Evolutionary conservation across 2,329 filamentous ascomycete genomes (phyloP).

Genomic region (Botrytis medusae): DNA sequence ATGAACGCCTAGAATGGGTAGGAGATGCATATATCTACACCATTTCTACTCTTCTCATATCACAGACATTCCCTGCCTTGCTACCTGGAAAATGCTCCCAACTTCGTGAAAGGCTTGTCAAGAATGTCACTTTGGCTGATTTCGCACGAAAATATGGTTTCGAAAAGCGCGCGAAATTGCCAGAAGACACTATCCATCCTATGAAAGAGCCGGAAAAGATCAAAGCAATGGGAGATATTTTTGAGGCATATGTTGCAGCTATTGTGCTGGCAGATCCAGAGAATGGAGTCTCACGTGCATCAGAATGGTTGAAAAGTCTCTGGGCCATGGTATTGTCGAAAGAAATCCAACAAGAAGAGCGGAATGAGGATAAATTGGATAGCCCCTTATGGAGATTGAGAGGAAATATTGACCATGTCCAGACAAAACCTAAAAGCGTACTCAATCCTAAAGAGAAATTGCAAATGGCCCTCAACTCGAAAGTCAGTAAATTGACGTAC

Average conservation of each 20-base stretch:
- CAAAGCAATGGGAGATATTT: constrained; percentile 82
- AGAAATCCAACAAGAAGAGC: constrained; percentile 49
- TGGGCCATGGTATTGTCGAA: constrained; percentile 67
- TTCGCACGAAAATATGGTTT: constrained; percentile 73
- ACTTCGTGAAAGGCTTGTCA: constrained; percentile 74
- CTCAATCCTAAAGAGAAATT: constrained; percentile 54
- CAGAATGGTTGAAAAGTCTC: constrained; percentile 71
- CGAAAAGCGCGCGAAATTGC: constrained; percentile 59
- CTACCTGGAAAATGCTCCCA: constrained; percentile 70
- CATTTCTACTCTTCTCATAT: constrained; percentile 73
- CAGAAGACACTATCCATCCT: constrained; percentile 19
- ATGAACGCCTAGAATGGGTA: constrained; percentile 85
- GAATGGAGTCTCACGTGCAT: constrained; percentile 59
- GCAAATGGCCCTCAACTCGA: constrained; percentile 50
- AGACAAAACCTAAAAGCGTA: constrained; percentile 12
- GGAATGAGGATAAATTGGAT: constrained; percentile 25
- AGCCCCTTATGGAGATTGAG: constrained; percentile 37
- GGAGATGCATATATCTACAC: constrained; percentile 85
- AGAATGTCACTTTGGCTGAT: constrained; percentile 72
- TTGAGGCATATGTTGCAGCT: constrained; percentile 87
- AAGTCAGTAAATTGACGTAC: constrained; percentile 61
- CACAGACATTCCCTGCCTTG: constrained; percentile 65
- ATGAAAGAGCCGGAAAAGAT: constrained; percentile 49
- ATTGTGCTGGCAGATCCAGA: constrained; percentile 66
- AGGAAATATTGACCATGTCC: constrained; percentile 25